Evolutionary conservation across 2,329 filamentous ascomycete species (phyloP).

Genomic region (Coleophoma crateriformis): DNA sequence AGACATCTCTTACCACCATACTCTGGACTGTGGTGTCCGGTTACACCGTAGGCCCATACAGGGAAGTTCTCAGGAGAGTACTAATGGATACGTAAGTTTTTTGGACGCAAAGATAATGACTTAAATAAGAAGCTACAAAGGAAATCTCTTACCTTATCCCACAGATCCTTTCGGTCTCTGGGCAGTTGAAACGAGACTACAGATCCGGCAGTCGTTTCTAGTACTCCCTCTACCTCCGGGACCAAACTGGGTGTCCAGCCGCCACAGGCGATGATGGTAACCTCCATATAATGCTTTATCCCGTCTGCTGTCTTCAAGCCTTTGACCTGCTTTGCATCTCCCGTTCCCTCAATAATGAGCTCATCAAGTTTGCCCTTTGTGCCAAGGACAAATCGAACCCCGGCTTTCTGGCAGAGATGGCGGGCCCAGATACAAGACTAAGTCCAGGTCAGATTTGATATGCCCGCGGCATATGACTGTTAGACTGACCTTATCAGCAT

Average conservation of each 20-base stretch:
- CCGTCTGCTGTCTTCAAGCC: slow-evolving; percentile 25
- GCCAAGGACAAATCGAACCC: slow-evolving; percentile 24
- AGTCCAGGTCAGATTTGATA: neutral
- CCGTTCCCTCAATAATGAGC: slow-evolving; percentile 2
- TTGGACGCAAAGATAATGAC: neutral
- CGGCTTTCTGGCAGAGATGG: slow-evolving; percentile 7
- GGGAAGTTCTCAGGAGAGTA: slow-evolving; percentile 30
- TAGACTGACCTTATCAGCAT: slow-evolving; percentile 1
- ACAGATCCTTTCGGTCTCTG: neutral
- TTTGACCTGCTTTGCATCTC: slow-evolving; percentile 10
- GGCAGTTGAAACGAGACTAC: slow-evolving; percentile 29
- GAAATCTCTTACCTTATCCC: neutral
- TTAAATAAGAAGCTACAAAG: neutral
- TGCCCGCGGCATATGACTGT: neutral
- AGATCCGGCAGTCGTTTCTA: slow-evolving; percentile 32
- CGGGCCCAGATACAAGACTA: slow-evolving; percentile 1
- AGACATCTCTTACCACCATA: neutral
- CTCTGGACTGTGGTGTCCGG: neutral
- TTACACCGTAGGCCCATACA: slow-evolving; percentile 13
- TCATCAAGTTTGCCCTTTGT: slow-evolving; percentile 12
- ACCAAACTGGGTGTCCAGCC: slow-evolving; percentile 24
- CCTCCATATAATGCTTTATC: slow-evolving; percentile 14
- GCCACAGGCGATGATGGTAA: slow-evolving; percentile 23
- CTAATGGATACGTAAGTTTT: slow-evolving; percentile 2
- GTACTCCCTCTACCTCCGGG: slow-evolving; percentile 20